Evolutionary conservation across 2,329 filamentous ascomycete species (phyloP).

Genomic region (Alternaria panax): DNA sequence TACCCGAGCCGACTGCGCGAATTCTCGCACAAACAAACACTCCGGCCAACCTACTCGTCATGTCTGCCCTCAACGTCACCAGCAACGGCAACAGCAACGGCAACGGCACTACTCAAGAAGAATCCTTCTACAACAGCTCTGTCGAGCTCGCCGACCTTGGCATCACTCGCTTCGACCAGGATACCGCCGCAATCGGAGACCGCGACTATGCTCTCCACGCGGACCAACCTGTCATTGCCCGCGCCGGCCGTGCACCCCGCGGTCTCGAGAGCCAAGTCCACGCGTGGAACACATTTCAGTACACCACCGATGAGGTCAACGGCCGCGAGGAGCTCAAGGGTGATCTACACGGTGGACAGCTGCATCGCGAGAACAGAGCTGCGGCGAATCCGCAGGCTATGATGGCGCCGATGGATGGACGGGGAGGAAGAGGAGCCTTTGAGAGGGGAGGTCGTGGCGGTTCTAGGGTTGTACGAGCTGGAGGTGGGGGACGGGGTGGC

Average conservation of each 20-base stretch:
- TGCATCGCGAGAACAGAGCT: slow-evolving; percentile 44
- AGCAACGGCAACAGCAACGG: slow-evolving; percentile 3
- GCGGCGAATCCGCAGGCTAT: slow-evolving; percentile 13
- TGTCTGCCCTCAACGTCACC: neutral
- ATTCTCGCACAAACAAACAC: neutral
- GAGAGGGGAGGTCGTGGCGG: slow-evolving; percentile 1
- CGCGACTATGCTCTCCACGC: slow-evolving; percentile 35
- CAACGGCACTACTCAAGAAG: neutral
- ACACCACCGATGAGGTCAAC: slow-evolving; percentile 34
- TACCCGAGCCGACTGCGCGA: too few relatives aligned
- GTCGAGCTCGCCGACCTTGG: slow-evolving; percentile 42
- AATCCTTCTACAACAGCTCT: slow-evolving; percentile 18
- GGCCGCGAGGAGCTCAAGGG: slow-evolving; percentile 42
- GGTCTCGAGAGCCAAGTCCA: slow-evolving; percentile 39
- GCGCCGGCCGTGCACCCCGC: slow-evolving; percentile 31
- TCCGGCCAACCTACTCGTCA: neutral
- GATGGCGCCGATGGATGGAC: neutral
- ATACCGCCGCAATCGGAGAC: slow-evolving; percentile 39
- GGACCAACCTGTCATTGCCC: slow-evolving; percentile 23
- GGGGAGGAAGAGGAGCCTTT: neutral
- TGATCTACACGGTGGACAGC: slow-evolving; percentile 44
- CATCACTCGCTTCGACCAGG: slow-evolving; percentile 38
- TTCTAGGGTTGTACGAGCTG: slow-evolving; percentile 5
- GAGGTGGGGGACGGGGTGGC: slow-evolving; percentile 9
- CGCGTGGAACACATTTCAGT: slow-evolving; percentile 41